These are phyloP conservation scores for Neltuma alba DNA, from an alignment of 306 rosid species.

Conservation along the genomic window DNA sequence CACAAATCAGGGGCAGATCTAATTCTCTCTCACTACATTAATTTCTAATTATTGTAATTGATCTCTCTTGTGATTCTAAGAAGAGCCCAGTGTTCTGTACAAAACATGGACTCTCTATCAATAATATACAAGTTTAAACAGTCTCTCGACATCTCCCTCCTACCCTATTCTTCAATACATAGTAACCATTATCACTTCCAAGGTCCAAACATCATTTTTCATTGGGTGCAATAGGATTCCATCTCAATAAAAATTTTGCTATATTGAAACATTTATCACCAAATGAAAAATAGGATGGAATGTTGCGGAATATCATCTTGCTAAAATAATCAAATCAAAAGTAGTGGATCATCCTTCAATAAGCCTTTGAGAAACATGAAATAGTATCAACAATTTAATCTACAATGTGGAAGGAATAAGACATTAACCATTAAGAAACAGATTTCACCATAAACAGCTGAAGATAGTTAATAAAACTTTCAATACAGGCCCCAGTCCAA, in stretches of 20 bases:
- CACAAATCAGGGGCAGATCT: no score
- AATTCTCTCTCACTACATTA: no score
- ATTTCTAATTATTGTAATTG: no score
- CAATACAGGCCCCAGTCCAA: background rate
- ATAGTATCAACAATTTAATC: background rate
- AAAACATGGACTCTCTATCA: no score
- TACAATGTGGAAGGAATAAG: background rate
- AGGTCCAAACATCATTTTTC: background rate
- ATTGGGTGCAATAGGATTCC: background rate
- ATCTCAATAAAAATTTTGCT: background rate
- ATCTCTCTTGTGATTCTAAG: no score
- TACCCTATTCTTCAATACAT: no score
- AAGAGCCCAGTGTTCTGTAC: no score
- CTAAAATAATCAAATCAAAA: background rate
- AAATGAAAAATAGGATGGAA: conserved; percentile 3
- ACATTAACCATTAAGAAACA: background rate
- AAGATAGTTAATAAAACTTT: background rate
- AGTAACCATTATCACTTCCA: background rate
- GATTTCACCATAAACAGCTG: background rate
- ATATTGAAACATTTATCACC: background rate
- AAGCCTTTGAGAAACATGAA: background rate
- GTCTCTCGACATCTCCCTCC: no score
- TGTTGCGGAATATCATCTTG: background rate
- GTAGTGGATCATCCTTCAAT: background rate
- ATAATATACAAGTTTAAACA: no score